Evolutionary conservation across 352 stramenopile species (phyloP).

Genomic region (Globisporangium takayamanum): DNA sequence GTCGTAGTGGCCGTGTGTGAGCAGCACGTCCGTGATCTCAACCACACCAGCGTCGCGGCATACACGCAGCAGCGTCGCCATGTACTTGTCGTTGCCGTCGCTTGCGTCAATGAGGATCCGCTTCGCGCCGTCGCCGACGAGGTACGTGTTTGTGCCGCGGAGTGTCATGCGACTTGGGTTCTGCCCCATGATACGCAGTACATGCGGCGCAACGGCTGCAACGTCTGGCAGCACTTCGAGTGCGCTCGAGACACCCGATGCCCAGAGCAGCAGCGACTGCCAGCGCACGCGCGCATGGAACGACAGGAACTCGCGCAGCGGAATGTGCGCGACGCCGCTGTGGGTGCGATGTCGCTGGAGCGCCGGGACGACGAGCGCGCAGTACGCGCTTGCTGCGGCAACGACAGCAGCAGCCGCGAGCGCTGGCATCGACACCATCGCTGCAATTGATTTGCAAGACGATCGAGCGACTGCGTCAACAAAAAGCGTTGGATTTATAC

Average conservation of each 20-base stretch:
- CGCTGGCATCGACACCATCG: not conserved
- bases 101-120: conserved; percentile 77
- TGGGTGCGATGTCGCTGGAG: conserved; percentile 6
- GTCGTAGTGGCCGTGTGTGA: conserved; percentile 88
- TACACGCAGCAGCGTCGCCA: conserved; percentile 32
- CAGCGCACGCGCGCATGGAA: conserved; percentile 40
- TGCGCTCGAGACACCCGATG: conserved; percentile 32
- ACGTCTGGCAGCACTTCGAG: conserved; percentile 38
- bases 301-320: conserved; percentile 25
- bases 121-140: conserved; percentile 58
- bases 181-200: conserved; percentile 71
- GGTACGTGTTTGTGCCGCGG: conserved; percentile 87
- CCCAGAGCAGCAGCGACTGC: conserved; percentile 34
- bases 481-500: not conserved
- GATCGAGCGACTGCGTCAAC: not conserved
- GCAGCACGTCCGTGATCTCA: conserved; percentile 68
- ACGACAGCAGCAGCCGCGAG: not conserved
- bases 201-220: conserved; percentile 29
- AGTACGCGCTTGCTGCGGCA: conserved; percentile 1
- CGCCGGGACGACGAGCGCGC: not conserved
- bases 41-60: conserved; percentile 33
- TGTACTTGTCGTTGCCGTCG: conserved; percentile 62
- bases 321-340: conserved; percentile 15
- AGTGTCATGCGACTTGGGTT: conserved; percentile 89
- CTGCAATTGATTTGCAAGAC: not conserved